Percentiles rank a stretch among this genome's conserved stretches.
These are phyloP conservation scores for Mycena pura DNA, from an alignment of 768 basidiomycete species.

Conservation along the genomic window DNA sequence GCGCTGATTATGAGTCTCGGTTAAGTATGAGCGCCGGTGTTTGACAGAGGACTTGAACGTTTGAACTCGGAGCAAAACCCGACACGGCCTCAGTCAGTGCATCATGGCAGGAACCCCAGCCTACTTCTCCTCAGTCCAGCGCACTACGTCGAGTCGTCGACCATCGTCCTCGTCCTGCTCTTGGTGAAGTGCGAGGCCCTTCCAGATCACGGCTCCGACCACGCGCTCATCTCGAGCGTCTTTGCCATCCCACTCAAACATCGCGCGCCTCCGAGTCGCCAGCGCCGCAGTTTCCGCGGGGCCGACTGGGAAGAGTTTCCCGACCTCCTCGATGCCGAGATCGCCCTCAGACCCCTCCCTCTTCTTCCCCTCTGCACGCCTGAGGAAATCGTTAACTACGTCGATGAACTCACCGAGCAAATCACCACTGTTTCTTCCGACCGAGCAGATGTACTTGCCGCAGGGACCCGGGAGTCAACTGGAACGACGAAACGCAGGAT, in stretches of 20 bases:
- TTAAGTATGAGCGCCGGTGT: too few relatives aligned
- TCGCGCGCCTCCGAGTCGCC: background rate
- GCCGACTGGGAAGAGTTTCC: background rate
- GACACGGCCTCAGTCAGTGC: too few relatives aligned
- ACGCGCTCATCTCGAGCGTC: background rate
- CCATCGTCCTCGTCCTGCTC: background rate
- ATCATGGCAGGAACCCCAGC: too few relatives aligned
- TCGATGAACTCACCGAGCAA: background rate
- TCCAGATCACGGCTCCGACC: background rate
- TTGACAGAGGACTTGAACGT: too few relatives aligned
- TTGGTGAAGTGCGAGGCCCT: background rate
- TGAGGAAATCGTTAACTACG: background rate
- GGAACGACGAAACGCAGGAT: too few relatives aligned
- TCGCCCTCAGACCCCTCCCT: background rate
- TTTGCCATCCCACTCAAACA: constrained; percentile 1
- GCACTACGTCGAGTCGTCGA: background rate
- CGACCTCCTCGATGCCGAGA: background rate
- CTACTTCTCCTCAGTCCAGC: background rate
- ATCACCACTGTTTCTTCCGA: too few relatives aligned
- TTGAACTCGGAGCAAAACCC: too few relatives aligned
- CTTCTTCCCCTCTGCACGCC: background rate
- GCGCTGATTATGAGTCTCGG: too few relatives aligned
- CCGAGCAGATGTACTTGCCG: too few relatives aligned
- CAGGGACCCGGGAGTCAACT: too few relatives aligned
- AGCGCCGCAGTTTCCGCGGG: background rate